Base-by-base conservation (phyloP, 106 monocot genomes). In the Posidonia australis region DNA sequence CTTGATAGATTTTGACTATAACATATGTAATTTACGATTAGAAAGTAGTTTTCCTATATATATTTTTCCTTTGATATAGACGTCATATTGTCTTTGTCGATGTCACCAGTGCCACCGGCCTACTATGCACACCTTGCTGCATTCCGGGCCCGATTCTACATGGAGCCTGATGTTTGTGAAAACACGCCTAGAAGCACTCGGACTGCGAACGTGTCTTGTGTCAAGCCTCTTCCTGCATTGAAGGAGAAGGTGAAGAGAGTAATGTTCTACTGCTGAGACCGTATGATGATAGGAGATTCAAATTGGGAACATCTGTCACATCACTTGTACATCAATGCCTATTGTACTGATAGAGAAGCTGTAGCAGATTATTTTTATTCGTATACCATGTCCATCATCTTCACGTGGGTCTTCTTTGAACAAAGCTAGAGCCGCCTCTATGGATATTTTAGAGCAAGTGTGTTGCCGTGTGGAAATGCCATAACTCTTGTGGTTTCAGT, bases 111-210 rank as follows among this genome's bases (percentile, higher is more conserved):
- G 11, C 89, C 89, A 22, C 89, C 89, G 6, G 89, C 80, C 54
- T 90, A 86, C 46, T 90, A 90, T 59, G 89, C 89, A 11, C 89
- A 86, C 69, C 70, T 86, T 36, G 89, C 89, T 49, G 89, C 89
- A 2, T 90, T 83, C 70, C 75, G 89, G 1, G 89, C 89, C 0
- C 82, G 89, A 7, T 90, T 90, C 70, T 90, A 90, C 46, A 83
- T 83, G 82, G 83, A 90, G 25, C 82, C 80, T 0, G 80, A 73
- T 20, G 31, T 71, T 6, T 65, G 68, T 22, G 79, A 65, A 1
- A 78, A 78, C 1, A 43, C 48, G 11, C 54, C 72, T 10, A 70
- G 81, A 2, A 67, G 24, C 20, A 53, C 68, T 11, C 63, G 76
- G 27, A 7, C 60, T 75, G 26, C 80, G 64, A 28, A 78, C 75